Evolutionary conservation across 2,329 filamentous ascomycete species (phyloP).

Genomic region (Capronia coronata): DNA sequence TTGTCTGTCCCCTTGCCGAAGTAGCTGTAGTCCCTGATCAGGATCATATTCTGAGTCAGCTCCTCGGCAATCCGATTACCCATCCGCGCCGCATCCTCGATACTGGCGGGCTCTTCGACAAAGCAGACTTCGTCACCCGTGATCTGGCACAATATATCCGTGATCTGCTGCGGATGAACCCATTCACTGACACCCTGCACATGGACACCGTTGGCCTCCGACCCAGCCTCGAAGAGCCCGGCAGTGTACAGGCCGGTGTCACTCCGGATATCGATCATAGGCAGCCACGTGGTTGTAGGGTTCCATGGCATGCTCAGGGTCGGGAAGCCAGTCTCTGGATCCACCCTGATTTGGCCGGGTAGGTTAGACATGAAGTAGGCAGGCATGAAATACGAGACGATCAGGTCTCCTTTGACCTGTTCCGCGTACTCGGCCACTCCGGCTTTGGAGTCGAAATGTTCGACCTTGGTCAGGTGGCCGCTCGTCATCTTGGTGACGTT

Average conservation of each 20-base stretch:
- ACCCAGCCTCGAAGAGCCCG: conserved; percentile 28
- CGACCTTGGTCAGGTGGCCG: conserved; percentile 34
- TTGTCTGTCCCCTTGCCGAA: conserved; percentile 40
- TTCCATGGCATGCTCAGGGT: conserved; percentile 29
- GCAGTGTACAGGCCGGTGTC: conserved; percentile 44
- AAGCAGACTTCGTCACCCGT: conserved; percentile 36
- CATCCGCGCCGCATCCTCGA: conserved; percentile 39
- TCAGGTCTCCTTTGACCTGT: conserved; percentile 25
- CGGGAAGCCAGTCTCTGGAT: conserved; percentile 30
- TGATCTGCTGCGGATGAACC: conserved; percentile 38
- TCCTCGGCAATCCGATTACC: conserved; percentile 43
- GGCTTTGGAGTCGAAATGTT: conserved; percentile 41
- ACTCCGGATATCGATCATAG: conserved; percentile 40
- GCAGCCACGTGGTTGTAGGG: conserved; percentile 34
- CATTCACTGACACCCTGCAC: conserved; percentile 42
- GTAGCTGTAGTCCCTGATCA: conserved; percentile 50
- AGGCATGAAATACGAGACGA: conserved; percentile 38
- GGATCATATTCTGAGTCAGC: conserved; percentile 48
- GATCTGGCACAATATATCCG: conserved; percentile 35
- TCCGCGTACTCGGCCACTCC: conserved; percentile 37
- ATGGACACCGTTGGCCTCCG: conserved; percentile 35
- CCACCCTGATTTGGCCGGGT: conserved; percentile 30
- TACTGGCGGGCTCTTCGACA: conserved; percentile 34
- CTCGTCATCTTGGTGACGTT: conserved; percentile 31
- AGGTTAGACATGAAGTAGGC: conserved; percentile 43